Conservation (phyloP, 1,139 yeast species). For the Blastobotrys proliferans region DNA sequence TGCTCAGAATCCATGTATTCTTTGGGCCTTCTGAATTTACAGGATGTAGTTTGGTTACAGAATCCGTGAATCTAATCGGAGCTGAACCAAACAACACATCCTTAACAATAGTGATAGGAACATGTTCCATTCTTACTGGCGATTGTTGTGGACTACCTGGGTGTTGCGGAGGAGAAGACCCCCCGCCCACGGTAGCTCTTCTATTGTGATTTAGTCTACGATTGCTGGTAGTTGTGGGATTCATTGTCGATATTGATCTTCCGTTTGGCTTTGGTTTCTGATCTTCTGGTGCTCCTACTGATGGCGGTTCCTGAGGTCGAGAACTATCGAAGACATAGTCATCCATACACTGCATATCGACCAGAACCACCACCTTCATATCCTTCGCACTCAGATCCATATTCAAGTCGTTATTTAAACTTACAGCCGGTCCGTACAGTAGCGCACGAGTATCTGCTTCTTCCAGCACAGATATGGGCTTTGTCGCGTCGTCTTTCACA, state of each 20-base stretch:
- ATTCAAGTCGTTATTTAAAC: conserved; percentile 11
- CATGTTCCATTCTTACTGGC: too few species aligned
- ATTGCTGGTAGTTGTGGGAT: neutral
- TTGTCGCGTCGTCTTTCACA: conserved; percentile 7
- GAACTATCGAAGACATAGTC: conserved; percentile 26
- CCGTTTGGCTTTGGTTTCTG: neutral
- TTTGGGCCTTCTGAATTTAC: conserved; percentile 15
- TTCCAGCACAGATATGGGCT: conserved; percentile 27
- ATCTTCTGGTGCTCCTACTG: neutral
- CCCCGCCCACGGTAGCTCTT: conserved; percentile 2
- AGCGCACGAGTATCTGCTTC: conserved; percentile 29
- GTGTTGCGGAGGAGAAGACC: neutral
- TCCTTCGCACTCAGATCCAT: conserved; percentile 20
- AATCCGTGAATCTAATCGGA: conserved; percentile 22
- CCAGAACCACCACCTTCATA: conserved; percentile 26
- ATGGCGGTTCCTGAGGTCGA: conserved; percentile 18
- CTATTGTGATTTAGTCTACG: neutral
- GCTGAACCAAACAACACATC: conserved; percentile 29
- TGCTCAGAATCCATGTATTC: conserved; percentile 23
- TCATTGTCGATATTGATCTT: neutral
- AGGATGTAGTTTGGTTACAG: conserved; percentile 28
- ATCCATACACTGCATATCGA: conserved; percentile 23
- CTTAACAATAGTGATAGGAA: too few species aligned
- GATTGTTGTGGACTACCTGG: conserved; percentile 7
- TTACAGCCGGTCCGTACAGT: conserved; percentile 23